Evolutionary conservation across 495 filamentous ascomycete genomes (phyloP).

Genomic region (Neurospora sp.): DNA sequence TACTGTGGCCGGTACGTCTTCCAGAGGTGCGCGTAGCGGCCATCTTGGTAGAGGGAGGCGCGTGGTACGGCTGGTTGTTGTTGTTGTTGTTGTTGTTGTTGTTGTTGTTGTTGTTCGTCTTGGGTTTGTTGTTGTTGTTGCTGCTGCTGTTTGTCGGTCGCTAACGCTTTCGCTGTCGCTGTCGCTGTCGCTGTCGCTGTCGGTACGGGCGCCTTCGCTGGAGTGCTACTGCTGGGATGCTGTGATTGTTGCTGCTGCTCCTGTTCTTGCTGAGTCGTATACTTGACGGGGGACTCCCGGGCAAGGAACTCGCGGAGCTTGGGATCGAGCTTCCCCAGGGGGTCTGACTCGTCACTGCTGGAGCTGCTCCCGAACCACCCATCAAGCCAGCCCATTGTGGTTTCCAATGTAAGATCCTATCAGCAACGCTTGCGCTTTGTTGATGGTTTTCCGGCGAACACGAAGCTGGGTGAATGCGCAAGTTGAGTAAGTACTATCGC

Average conservation of each 20-base stretch:
- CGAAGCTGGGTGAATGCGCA: not conserved
- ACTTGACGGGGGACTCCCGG: slow-evolving; percentile 70
- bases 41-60: slow-evolving; percentile 51
- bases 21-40: slow-evolving; percentile 92
- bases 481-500: not conserved
- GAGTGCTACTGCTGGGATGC: not conserved
- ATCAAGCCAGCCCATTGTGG: slow-evolving; percentile 62
- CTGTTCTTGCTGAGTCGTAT: slow-evolving; percentile 28
- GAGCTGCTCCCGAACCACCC: slow-evolving; percentile 26
- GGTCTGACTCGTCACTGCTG: slow-evolving; percentile 42
- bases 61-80: slow-evolving; percentile 15
- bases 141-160: not conserved
- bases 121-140: too few species aligned
- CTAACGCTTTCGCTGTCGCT: not conserved
- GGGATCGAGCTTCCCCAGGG: slow-evolving; percentile 74
- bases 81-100: not conserved
- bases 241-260: slow-evolving; percentile 5
- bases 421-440: not conserved
- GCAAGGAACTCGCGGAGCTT: slow-evolving; percentile 74
- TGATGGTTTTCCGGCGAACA: not conserved
- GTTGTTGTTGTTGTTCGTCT: not conserved
- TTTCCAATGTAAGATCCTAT: not conserved
- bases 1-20: slow-evolving; percentile 65
- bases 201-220: not conserved
- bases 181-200: not conserved